Percentiles rank a stretch among this genome's conserved stretches.
phyloP scores from a whole-genome alignment of 768 basidiomycete genomes.

The Suillus occidentalis region DNA sequence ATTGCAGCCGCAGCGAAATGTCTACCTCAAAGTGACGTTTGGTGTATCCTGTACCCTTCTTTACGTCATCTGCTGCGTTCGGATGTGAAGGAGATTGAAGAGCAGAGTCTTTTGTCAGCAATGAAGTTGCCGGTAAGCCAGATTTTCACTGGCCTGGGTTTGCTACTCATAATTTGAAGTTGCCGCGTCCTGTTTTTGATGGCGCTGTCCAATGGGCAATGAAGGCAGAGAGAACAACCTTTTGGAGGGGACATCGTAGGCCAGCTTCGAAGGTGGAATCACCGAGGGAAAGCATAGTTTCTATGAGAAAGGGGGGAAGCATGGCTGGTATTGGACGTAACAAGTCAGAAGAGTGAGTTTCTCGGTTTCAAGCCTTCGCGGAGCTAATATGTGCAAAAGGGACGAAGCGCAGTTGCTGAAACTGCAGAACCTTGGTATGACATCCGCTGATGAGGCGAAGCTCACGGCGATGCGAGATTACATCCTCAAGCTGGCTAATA shows the following conservation, averaged over 20 bases:
- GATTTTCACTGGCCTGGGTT: not conserved
- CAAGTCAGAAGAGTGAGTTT: constrained; percentile 77
- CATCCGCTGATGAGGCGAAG: constrained; percentile 76
- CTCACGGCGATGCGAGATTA: constrained; percentile 88
- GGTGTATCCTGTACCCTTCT: constrained; percentile 96
- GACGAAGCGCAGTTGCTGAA: constrained; percentile 76
- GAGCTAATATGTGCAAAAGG: constrained; percentile 38
- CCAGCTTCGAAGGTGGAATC: constrained; percentile 55
- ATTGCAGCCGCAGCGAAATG: constrained; percentile 83
- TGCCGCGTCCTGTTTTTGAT: constrained; percentile 76
- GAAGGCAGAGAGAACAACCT: constrained; percentile 74
- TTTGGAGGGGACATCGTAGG: constrained; percentile 67
- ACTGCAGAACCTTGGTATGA: constrained; percentile 88
- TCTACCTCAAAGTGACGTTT: constrained; percentile 84
- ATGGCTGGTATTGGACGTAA: constrained; percentile 41
- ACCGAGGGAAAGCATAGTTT: constrained; percentile 68
- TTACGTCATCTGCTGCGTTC: constrained; percentile 82
- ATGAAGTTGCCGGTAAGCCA: constrained; percentile 75
- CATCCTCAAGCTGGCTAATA: constrained; percentile 78
- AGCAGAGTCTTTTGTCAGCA: constrained; percentile 68
- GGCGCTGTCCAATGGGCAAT: constrained; percentile 88
- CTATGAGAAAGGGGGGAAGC: constrained; percentile 53
- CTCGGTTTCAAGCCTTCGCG: not conserved
- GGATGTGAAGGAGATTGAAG: constrained; percentile 75
- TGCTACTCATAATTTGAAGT: constrained; percentile 27